Conservation (phyloP, 345 rosid species). For the Lagerstroemia speciosa region DNA sequence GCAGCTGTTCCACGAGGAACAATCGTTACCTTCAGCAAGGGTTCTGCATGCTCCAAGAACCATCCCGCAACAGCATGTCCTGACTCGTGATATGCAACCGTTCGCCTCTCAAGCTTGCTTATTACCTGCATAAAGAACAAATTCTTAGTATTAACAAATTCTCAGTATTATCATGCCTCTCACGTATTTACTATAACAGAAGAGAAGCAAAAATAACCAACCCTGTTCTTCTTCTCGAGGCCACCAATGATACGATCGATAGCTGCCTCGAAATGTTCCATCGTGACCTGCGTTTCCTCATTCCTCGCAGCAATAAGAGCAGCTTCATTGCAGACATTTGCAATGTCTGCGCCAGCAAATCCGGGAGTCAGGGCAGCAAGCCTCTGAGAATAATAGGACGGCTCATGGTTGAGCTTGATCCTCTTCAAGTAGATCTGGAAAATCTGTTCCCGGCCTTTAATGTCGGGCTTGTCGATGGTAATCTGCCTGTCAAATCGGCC, state of each 20-base stretch:
- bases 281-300: constrained; percentile 39
- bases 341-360: constrained; percentile 97
- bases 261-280: constrained; percentile 90
- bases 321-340: constrained; percentile 92
- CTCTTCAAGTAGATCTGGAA: constrained; percentile 72
- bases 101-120: constrained; percentile 81
- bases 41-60: constrained; percentile 96
- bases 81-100: constrained; percentile 95
- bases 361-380: constrained; percentile 96
- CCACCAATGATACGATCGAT: constrained; percentile 97
- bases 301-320: constrained; percentile 85
- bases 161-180: background rate
- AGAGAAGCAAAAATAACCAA: constrained; percentile 7
- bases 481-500: constrained; percentile 93
- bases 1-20: constrained; percentile 98
- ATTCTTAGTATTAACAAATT: background rate
- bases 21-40: constrained; percentile 89
- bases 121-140: constrained; percentile 43
- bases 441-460: constrained; percentile 85
- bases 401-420: constrained; percentile 73
- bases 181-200: background rate
- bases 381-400: constrained; percentile 71
- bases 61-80: constrained; percentile 95
- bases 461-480: constrained; percentile 82
- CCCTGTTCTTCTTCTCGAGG: constrained; percentile 93